Evolutionary conservation across 2,329 filamentous ascomycete species (phyloP).

Genomic region (Ophioceras dolichostomum): DNA sequence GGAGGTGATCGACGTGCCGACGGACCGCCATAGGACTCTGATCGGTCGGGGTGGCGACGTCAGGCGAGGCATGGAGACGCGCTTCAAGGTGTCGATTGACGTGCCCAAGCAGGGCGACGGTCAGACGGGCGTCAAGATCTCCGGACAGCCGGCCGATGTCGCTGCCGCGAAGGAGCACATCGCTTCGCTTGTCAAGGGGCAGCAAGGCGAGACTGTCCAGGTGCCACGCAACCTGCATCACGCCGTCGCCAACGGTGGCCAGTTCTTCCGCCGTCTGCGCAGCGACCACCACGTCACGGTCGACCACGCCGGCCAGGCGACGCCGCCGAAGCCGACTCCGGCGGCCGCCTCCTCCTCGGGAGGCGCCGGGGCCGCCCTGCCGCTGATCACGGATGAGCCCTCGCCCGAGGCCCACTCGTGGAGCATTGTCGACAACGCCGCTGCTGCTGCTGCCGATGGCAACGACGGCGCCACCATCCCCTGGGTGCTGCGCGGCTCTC

Average conservation of each 20-base stretch:
- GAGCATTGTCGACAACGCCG: conserved; percentile 58
- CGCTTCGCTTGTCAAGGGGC: conserved; percentile 63
- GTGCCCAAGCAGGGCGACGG: conserved; percentile 82
- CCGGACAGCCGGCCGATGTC: conserved; percentile 66
- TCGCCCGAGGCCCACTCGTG: conserved; percentile 64
- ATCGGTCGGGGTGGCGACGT: conserved; percentile 88
- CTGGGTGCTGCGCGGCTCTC: conserved; percentile 74
- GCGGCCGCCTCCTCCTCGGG: conserved; percentile 32
- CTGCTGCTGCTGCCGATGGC: conserved; percentile 26
- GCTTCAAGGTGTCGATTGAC: conserved; percentile 79
- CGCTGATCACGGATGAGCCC: conserved; percentile 70
- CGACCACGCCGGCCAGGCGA: conserved; percentile 72
- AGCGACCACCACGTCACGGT: conserved; percentile 82
- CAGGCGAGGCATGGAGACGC: conserved; percentile 71
- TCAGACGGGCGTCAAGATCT: conserved; percentile 76
- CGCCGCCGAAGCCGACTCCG: conserved; percentile 56
- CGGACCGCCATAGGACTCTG: conserved; percentile 78
- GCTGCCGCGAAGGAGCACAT: conserved; percentile 83
- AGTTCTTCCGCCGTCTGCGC: conserved; percentile 83
- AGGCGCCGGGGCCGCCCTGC: conserved; percentile 54
- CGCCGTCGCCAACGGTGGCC: conserved; percentile 72
- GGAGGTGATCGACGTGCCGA: conserved; percentile 68
- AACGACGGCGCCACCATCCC: conserved; percentile 62
- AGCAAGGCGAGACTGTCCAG: conserved; percentile 77
- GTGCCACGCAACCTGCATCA: conserved; percentile 79